Evolutionary conservation across 805 yeast species (phyloP).

Genomic region (Myxozyma melibiosi): DNA sequence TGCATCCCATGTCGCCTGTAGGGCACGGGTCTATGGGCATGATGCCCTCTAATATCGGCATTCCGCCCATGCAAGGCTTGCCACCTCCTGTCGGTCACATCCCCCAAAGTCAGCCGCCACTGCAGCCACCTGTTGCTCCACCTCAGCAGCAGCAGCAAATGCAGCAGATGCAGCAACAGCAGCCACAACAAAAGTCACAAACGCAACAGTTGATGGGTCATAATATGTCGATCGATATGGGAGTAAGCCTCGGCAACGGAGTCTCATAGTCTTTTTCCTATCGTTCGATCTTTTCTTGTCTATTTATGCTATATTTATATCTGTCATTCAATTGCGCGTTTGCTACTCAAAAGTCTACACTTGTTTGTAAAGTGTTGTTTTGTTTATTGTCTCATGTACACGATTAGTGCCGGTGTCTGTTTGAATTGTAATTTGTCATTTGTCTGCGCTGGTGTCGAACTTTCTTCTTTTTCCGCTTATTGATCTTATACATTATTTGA

Average conservation of each 20-base stretch:
- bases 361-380: conserved; percentile 4
- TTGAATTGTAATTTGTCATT: conserved; percentile 4
- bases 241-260: conserved; percentile 19
- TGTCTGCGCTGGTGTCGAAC: conserved; percentile 1
- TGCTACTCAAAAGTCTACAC: conserved; percentile 1
- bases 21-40: neutral
- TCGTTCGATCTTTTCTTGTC: conserved; percentile 9
- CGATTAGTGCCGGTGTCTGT: conserved; percentile 10
- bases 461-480: neutral
- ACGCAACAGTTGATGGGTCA: neutral
- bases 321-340: neutral
- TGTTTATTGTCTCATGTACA: neutral
- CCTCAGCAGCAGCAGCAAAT: conserved; percentile 10
- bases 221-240: conserved; percentile 15
- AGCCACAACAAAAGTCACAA: conserved; percentile 10
- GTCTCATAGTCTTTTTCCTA: neutral
- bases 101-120: neutral
- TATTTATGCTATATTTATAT: neutral
- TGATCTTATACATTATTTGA: neutral
- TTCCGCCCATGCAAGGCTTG: conserved; percentile 5
- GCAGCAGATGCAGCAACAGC: neutral
- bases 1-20: neutral
- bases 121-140: neutral
- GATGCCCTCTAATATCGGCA: neutral
- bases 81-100: conserved; percentile 3